phyloP scores from a whole-genome alignment of 306 rosid species.

The Herpetospermum pedunculosum region DNA sequence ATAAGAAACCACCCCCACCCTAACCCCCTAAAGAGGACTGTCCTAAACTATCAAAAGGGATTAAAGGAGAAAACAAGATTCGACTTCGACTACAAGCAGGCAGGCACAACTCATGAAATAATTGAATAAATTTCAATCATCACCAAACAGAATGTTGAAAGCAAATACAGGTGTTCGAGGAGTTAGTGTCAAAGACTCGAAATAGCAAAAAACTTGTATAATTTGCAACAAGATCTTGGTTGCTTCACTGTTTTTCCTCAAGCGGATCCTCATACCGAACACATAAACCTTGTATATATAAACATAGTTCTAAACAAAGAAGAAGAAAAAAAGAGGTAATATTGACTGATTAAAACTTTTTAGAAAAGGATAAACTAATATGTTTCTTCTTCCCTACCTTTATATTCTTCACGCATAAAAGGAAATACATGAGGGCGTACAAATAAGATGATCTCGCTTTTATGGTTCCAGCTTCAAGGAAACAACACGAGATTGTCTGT shows the following conservation, averaged over 20 bases:
- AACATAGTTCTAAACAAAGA: constrained; percentile 42
- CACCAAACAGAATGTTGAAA: neutral
- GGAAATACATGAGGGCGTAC: constrained; percentile 27
- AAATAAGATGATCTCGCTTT: constrained; percentile 34
- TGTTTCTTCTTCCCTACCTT: constrained; percentile 41
- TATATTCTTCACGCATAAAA: constrained; percentile 52
- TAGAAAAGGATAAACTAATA: constrained; percentile 10
- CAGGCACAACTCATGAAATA: neutral
- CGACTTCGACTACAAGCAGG: too few relatives aligned
- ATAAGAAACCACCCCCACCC: neutral
- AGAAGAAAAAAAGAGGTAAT: constrained; percentile 24
- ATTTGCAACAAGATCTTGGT: constrained; percentile 15
- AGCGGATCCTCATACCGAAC: constrained; percentile 11
- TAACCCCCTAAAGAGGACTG: neutral
- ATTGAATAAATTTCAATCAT: neutral
- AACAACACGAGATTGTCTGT: constrained; percentile 95
- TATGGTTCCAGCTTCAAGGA: constrained; percentile 97
- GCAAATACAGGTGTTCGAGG: neutral
- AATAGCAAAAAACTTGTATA: neutral
- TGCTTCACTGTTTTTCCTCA: constrained; percentile 14
- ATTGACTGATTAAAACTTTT: neutral
- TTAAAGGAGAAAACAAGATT: neutral
- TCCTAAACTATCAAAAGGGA: neutral
- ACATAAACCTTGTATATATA: constrained; percentile 36
- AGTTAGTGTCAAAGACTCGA: neutral